phyloP scores from a whole-genome alignment of 2,329 filamentous ascomycete species.

The Blastomyces emzantsi region DNA sequence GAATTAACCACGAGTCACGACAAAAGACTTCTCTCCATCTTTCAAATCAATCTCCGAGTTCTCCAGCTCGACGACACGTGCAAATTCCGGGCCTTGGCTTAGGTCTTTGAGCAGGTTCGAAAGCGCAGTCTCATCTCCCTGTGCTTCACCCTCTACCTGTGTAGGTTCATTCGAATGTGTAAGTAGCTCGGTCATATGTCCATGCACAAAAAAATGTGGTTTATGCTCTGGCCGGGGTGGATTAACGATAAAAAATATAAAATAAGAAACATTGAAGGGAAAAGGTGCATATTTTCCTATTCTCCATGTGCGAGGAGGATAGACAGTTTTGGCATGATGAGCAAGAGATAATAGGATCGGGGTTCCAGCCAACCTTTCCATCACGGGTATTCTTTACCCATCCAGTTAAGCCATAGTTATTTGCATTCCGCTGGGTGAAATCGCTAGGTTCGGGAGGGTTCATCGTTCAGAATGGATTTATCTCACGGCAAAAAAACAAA shows the following conservation, averaged over 20 bases:
- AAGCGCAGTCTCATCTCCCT: slow-evolving; percentile 59
- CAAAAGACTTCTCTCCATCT: slow-evolving; percentile 60
- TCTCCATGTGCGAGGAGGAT: background rate
- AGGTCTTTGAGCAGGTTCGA: slow-evolving; percentile 65
- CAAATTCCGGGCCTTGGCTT: slow-evolving; percentile 61
- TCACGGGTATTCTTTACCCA: slow-evolving; percentile 42
- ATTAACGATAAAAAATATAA: too few relatives aligned
- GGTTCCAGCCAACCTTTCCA: slow-evolving; percentile 30
- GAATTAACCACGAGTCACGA: slow-evolving; percentile 30
- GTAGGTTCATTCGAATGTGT: slow-evolving; percentile 4
- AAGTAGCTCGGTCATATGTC: background rate
- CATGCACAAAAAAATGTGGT: too few relatives aligned
- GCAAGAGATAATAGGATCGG: background rate
- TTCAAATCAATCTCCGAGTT: slow-evolving; percentile 56
- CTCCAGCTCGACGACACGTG: slow-evolving; percentile 66
- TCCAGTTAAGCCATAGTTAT: slow-evolving; percentile 37
- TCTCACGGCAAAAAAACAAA: background rate
- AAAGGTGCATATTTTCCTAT: background rate
- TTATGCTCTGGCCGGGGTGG: too few relatives aligned
- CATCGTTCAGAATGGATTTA: background rate
- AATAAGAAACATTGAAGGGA: too few relatives aligned
- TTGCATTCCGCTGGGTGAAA: slow-evolving; percentile 39
- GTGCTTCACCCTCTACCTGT: slow-evolving; percentile 83
- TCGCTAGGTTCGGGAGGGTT: slow-evolving; percentile 21
- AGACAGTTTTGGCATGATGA: too few relatives aligned